Evolutionary conservation across 305 asterid genomes (phyloP).

Genomic region (Fraxinus velutina): DNA sequence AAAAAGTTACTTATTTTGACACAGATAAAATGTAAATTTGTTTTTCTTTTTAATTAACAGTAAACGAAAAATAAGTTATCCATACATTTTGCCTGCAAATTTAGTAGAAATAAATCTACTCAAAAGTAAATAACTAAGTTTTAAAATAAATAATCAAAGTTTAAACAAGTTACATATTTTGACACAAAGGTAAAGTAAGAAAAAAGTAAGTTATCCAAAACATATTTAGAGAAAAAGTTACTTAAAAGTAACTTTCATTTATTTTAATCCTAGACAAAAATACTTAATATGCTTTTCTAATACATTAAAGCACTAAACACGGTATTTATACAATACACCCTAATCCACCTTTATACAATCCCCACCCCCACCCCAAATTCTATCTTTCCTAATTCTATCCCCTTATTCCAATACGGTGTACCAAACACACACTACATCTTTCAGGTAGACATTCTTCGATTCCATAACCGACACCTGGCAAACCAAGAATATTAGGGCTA

Average conservation of each 20-base stretch:
- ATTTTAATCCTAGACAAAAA: background rate
- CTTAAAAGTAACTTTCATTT: background rate
- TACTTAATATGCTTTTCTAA: background rate
- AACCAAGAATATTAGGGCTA: background rate
- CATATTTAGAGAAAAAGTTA: background rate
- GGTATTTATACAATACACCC: background rate
- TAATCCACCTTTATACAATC: background rate
- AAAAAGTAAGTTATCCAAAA: background rate
- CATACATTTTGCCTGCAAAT: background rate
- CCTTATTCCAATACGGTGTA: background rate
- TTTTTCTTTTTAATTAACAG: background rate
- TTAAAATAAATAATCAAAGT: background rate
- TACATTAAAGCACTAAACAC: background rate
- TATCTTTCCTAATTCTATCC: background rate
- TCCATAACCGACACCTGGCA: background rate
- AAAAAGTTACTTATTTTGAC: background rate
- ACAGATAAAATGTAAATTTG: background rate
- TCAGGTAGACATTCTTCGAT: background rate
- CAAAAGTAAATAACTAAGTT: background rate
- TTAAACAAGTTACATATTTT: background rate
- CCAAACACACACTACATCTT: background rate
- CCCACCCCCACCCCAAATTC: background rate
- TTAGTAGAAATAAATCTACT: background rate
- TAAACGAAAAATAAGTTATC: background rate
- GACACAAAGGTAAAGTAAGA: background rate